Base-by-base conservation (phyloP, 2,329 filamentous ascomycete species). In the Colletotrichum lindemuthianum region DNA sequence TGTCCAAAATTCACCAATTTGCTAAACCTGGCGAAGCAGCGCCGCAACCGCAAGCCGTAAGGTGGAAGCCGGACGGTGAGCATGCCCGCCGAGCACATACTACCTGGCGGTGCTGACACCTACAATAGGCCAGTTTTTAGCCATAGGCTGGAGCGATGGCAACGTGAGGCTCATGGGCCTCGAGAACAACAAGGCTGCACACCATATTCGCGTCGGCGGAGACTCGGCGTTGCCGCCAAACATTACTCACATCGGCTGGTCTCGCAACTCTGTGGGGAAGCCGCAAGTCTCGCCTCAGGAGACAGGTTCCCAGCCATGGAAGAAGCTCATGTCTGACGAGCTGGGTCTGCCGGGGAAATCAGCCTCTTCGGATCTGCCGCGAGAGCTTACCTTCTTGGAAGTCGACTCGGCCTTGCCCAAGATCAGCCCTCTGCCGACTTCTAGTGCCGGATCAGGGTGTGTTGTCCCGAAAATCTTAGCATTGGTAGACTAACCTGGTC, bases 101-200 rank as follows among this genome's bases (percentile, higher is more conserved):
- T 24, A 24, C 24, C 24, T 24, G 24, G 24, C 24, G 24, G 24
- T 24, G 24, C 40, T 67, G 37, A 67, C 40, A 5, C n/a, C 6
- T 9, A 15, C n/a, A 12, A 15, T 34, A 90, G 89, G 90, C 8
- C 90, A 92, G 67, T 88, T 92, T 45, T 84, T 97, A 59, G 93
- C 93, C 12, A 87, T 96, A 12, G 92, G 89, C 49, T 97, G 92
- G 88, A 92, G 87, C 69, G 92, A 97, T 79, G 91, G 92, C 34
- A 86, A 86, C 7, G 87, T 96, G 16, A 88, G 92, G 63, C 79
- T 97, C 40, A 86, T 95, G 74, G 91, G 91, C 65, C 79, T 93
- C 24, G 93, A 96, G 75, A 94, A 88, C 70, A 91, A 89, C 75
- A 97, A 95, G 77, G 87, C 90, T 11, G 88, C 93, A 16, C 91